Base-by-base conservation (phyloP, 1,139 yeast genomes). In the Saccharomyces hybrid region DNA sequence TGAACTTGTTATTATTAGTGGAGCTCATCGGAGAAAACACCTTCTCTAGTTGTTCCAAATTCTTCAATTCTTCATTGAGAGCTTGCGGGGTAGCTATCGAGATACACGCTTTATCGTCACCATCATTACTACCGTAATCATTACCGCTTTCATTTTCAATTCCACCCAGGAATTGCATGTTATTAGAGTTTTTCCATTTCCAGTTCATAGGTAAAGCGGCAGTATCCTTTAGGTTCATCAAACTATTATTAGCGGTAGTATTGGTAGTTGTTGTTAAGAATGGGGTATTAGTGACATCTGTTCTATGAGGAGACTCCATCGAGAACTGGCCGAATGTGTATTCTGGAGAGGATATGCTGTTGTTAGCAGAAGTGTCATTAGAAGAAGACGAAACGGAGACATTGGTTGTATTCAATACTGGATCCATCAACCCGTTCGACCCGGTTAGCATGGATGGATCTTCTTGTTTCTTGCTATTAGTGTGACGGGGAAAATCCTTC, bases 211-310 rank as follows among this genome's bases (percentile, higher is more conserved):
- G n/a, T 16, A 16, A 19, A 38, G 19, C 14, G 14, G 24, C 26
- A 11, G 42, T 29, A 31, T 54, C 52, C 26, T 49, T 44, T 48
- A 58, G 50, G 48, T 58, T 55, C 19, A 52, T 38, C 7, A 47
- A 47, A 47, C 58, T 56, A 47, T 54, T 59, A 32, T 56, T 59
- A 12, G 60, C 58, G 2, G 59, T 54, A 2, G 52, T 38, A 11
- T 27, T 42, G 2, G 28, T 21, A n/a, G 16, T 49, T 27, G 42
- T 42, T 27, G 49, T 11, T 31, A 24, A 38, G 19, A 47, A 31
- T 14, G 52, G 29, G 12, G 57, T 47, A 46, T 44, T 44, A 21
- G 47, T 14, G n/a, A 32, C 32, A 12, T 54, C 54, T 8, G 52
- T 50, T 19, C 52, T 34, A n/a, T n/a, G 28, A 11, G 53, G 42